These are phyloP conservation scores for Mortierella sp. DNA, from an alignment of 371 early-diverging fungal genomes.

Conservation along the genomic window DNA sequence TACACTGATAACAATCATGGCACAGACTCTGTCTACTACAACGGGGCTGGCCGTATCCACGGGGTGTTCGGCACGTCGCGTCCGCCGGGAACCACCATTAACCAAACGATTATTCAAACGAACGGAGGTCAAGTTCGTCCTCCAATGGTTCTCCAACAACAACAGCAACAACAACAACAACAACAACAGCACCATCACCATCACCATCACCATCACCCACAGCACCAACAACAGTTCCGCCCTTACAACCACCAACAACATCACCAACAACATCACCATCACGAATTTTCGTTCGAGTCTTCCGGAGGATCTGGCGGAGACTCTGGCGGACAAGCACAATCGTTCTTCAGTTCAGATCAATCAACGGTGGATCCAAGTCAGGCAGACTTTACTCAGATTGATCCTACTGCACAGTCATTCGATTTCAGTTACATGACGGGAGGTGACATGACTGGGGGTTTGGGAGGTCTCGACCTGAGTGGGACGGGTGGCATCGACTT, in stretches of 20 bases:
- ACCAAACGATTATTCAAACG: not conserved
- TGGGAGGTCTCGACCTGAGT: too few species aligned
- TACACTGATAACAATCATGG: not conserved
- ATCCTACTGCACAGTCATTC: too few species aligned
- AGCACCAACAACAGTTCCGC: not conserved
- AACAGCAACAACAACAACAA: not conserved
- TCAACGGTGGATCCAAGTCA: too few species aligned
- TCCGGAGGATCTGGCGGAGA: too few species aligned
- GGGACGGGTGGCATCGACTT: not conserved
- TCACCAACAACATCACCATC: conserved; percentile 5
- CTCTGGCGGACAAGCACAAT: too few species aligned
- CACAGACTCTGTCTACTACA: not conserved
- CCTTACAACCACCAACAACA: not conserved
- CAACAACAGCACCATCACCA: conserved; percentile 2
- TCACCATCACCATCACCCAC: conserved; percentile 5
- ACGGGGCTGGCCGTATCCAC: not conserved
- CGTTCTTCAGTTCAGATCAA: too few species aligned
- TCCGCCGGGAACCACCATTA: not conserved
- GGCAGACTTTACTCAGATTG: too few species aligned
- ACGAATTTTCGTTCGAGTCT: not conserved
- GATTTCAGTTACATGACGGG: too few species aligned
- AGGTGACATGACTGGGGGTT: too few species aligned
- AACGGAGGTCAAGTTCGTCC: too few species aligned
- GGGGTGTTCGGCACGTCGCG: not conserved
- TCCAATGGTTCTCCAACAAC: not conserved